Conservation (phyloP, 2,329 filamentous ascomycete species). For the Epichloe glyceriae region DNA sequence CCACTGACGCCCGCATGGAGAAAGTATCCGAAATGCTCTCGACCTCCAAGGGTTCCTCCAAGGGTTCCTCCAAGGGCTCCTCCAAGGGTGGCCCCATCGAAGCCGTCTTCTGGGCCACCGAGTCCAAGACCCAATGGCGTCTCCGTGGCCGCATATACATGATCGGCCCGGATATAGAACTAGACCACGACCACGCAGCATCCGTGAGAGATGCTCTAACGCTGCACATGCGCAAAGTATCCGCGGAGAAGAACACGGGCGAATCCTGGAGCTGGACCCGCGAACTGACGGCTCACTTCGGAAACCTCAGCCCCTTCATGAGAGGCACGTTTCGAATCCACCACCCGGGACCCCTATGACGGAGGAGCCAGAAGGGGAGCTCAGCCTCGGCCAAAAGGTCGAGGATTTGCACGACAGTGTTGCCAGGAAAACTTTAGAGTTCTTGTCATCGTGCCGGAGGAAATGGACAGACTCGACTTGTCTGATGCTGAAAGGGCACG, state of each 20-base stretch:
- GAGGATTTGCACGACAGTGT: constrained; percentile 55
- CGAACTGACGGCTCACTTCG: constrained; percentile 80
- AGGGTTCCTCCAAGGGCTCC: constrained; percentile 12
- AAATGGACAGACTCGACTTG: constrained; percentile 64
- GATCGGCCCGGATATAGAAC: constrained; percentile 55
- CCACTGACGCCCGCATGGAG: constrained; percentile 78
- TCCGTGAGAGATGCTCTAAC: constrained; percentile 48
- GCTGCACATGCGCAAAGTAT: constrained; percentile 44
- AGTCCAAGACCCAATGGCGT: constrained; percentile 69
- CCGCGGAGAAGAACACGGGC: constrained; percentile 11
- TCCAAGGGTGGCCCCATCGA: constrained; percentile 64
- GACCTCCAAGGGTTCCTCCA: constrained; percentile 16
- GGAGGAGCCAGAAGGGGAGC: constrained; percentile 29
- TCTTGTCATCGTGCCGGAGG: constrained; percentile 65
- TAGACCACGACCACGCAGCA: constrained; percentile 14
- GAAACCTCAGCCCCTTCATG: constrained; percentile 72
- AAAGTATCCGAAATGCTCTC: constrained; percentile 60
- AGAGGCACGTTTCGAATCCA: constrained; percentile 65
- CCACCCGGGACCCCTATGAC: constrained; percentile 50
- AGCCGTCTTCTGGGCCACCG: constrained; percentile 68
- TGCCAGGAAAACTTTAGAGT: constrained; percentile 70
- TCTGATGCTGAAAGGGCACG: constrained; percentile 48
- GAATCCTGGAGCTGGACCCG: constrained; percentile 60
- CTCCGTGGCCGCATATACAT: constrained; percentile 65
- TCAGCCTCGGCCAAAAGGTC: constrained; percentile 49